These are phyloP conservation scores for Elsinoe fawcettii DNA, from an alignment of 2,329 filamentous ascomycete species.

Conservation along the genomic window DNA sequence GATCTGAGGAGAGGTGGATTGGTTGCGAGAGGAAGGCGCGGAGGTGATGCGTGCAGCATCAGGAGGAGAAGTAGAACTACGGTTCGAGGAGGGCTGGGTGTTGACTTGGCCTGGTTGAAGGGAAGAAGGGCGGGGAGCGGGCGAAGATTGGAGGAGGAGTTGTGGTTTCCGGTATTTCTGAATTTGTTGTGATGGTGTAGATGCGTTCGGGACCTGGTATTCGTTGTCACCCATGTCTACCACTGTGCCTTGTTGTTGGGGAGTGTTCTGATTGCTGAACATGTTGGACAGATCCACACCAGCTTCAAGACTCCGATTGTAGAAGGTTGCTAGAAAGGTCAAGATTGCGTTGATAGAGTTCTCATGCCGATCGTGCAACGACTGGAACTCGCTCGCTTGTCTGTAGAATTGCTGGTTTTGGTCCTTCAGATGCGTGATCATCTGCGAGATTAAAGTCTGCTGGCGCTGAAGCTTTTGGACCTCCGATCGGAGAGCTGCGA, in stretches of 20 bases:
- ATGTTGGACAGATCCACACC: slow-evolving; percentile 75
- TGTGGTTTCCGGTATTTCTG: slow-evolving; percentile 28
- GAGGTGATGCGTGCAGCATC: background rate
- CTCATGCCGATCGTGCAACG: slow-evolving; percentile 89
- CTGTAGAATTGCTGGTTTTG: slow-evolving; percentile 85
- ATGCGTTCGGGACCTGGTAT: slow-evolving; percentile 37
- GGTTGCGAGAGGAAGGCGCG: slow-evolving; percentile 9
- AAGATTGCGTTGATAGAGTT: slow-evolving; percentile 99
- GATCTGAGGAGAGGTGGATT: slow-evolving; percentile 27
- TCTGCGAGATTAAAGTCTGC: slow-evolving; percentile 75
- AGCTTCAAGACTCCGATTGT: slow-evolving; percentile 81
- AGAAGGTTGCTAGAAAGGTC: slow-evolving; percentile 93
- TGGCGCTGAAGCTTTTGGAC: slow-evolving; percentile 75
- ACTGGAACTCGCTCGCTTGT: slow-evolving; percentile 82
- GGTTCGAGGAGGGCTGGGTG: slow-evolving; percentile 21
- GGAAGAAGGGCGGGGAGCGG: slow-evolving; percentile 19
- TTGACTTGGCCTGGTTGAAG: slow-evolving; percentile 19
- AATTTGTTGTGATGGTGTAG: slow-evolving; percentile 26
- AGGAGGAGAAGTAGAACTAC: slow-evolving; percentile 21
- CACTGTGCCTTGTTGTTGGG: slow-evolving; percentile 50
- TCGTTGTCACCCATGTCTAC: slow-evolving; percentile 51
- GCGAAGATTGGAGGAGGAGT: slow-evolving; percentile 32
- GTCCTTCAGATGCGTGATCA: slow-evolving; percentile 70
- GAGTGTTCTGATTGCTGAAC: slow-evolving; percentile 48
- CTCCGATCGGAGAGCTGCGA: slow-evolving; percentile 70